Evolutionary conservation across 768 basidiomycete genomes (phyloP).

Genomic region (Auricularia auricula-judae): DNA sequence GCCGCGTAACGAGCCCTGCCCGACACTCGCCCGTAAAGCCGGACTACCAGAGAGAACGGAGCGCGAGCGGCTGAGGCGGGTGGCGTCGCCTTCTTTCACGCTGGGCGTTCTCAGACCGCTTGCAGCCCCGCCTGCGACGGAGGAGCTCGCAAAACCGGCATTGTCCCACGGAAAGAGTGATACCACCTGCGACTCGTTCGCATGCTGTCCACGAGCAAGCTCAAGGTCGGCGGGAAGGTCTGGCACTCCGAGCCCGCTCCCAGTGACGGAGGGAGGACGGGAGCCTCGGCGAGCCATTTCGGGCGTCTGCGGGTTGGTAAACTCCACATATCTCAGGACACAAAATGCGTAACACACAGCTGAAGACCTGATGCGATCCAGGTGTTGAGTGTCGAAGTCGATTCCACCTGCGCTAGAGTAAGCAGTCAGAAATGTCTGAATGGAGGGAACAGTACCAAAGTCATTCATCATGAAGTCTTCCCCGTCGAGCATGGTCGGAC

Average conservation of each 20-base stretch:
- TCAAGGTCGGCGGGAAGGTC: not conserved
- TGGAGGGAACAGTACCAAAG: not conserved
- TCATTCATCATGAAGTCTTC: not conserved
- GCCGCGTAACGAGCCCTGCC: constrained; percentile 14
- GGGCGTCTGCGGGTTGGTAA: not conserved
- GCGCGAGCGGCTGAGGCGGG: constrained; percentile 34
- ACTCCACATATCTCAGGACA: no score
- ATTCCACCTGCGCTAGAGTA: not conserved
- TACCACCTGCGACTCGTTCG: constrained; percentile 44
- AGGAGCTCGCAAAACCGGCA: constrained; percentile 47
- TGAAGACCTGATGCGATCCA: not conserved
- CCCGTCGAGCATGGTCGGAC: not conserved
- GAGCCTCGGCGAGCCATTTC: not conserved
- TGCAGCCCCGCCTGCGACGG: constrained; percentile 21
- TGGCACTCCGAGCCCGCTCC: not conserved
- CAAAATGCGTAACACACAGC: no score
- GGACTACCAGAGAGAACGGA: constrained; percentile 11
- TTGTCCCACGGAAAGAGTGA: constrained; percentile 80
- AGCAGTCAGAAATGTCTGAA: not conserved
- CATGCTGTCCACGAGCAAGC: not conserved
- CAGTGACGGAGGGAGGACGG: not conserved
- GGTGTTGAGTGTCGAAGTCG: not conserved
- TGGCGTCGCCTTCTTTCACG: constrained; percentile 41
- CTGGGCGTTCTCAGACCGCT: constrained; percentile 24
- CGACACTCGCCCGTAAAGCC: constrained; percentile 13